Base-by-base conservation (phyloP, 2,329 filamentous ascomycete genomes). In the Ceratocystis ficicola region DNA sequence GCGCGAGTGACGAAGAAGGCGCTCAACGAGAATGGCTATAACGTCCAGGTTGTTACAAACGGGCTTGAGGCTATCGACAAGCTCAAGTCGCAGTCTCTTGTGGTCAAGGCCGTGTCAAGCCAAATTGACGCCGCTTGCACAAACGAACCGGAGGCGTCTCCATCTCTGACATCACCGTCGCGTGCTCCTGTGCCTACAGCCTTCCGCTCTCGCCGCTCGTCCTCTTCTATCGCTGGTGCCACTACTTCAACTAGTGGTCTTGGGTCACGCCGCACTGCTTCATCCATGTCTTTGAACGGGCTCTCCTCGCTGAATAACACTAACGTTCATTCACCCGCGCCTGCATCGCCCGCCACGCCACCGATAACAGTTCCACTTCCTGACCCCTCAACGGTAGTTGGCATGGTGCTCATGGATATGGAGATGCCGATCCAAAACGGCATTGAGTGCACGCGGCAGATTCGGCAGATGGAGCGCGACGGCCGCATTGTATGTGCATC, bases 401-500 rank as follows among this genome's bases (percentile, higher is more conserved):
- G 82, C 62, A 77, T 89, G 3, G 82, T 90, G 20, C 77, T 90
- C 22, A 90, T 90, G 87, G 87, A 90, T 70, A 84, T 88, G 70
- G 86, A 89, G 71, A 89, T 90, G 87, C 87, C 87, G 1, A 75
- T 89, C 17, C 86, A 87, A 78, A 86, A 89, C 70, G 87, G 87
- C 0, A 75, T 87, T 66, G 83, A 84, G 1, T 87, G 86, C 71
- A 86, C 85, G 12, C 78, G 79, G 41, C 78, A 79, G 55, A 88
- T 90, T 65, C 80, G 87, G 17, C 78, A 83, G 68, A 73, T 87
- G 66, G 84, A 88, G 72, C 74, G 74, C 50, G 74, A 78, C 44
- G 81, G 82, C 7, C 77, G 77, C 68, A 76, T 86, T 3, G 73
- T 76, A 52, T 75, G 73, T 65, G 72, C 73, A 3, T 75, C 73